Evolutionary conservation across 2,329 filamentous ascomycete genomes (phyloP), one percentile per base, ranked within the genome.

Genomic region (Emydomyces testavorans): DNA sequence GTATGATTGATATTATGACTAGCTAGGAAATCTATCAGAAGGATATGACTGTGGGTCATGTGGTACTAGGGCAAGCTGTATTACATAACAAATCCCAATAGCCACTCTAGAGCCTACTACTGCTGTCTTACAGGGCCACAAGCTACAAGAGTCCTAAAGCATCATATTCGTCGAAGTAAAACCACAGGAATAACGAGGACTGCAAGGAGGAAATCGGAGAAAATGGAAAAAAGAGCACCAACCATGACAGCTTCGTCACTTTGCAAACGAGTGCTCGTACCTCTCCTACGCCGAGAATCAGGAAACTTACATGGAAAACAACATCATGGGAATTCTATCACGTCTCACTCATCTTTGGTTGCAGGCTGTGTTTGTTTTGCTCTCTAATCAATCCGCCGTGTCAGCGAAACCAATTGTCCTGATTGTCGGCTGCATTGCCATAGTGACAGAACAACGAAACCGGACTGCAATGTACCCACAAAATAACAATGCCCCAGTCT

Each of bases 231-330:
- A 29, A 28, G 8, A 46, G 46, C 28, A 49, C 50, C 36, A 46
- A 52, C 50, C 50, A 51, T 48, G 41, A 16, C 13, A 36, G 31
- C 31, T 35, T 29, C 15, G 20, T 13, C 21, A 24, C 20, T 16
- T 6, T 26, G 23, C 21, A 38, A 41, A 26, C 36, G 15, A 37
- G 16, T 43, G 28, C 13, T n/a, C n/a, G n/a, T n/a, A n/a, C 20
- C 47, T 35, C 34, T 43, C 10, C 21, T 45, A 26, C 20, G 24
- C 15, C 23, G 16, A 45, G 16, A 8, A 36, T 34, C 15, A 44
- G 47, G 42, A 50, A 47, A 52, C 50, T 52, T 52, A 52, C 50
- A 52, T 50, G 34, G 38, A 41, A 20, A 16, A 37, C 16, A 51
- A 49, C 29, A 44, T 24, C n/a, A n/a, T n/a, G n/a, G 35, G 10